Evolutionary conservation across 768 basidiomycete species (phyloP).

Genomic region (Serendipita sp.): DNA sequence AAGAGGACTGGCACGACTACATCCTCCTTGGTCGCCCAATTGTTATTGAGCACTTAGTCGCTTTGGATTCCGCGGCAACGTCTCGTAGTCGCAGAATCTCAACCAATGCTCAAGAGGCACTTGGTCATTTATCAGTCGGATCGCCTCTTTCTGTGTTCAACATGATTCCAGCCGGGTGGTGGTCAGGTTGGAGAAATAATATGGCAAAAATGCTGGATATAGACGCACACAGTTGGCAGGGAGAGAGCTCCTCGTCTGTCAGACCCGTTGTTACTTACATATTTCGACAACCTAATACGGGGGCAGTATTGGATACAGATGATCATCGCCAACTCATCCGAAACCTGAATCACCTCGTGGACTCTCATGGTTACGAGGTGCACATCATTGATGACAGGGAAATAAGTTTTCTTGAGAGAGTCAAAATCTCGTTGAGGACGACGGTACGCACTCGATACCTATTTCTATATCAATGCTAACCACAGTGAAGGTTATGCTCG

Average conservation of each 20-base stretch:
- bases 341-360: background rate
- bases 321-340: background rate
- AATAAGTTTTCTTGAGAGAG: background rate
- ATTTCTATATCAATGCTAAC: background rate
- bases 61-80: background rate
- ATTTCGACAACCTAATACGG: background rate
- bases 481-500: background rate
- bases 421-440: background rate
- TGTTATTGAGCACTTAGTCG: background rate
- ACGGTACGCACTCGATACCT: background rate
- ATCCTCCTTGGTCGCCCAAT: background rate
- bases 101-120: background rate
- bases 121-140: background rate
- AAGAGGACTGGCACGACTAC: constrained; percentile 4
- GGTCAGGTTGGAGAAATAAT: background rate
- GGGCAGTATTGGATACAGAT: background rate
- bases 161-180: background rate
- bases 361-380: background rate
- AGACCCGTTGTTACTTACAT: background rate
- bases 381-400: background rate
- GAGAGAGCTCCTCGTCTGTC: background rate
- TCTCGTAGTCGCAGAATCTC: background rate
- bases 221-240: background rate
- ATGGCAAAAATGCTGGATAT: background rate
- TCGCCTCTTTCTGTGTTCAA: background rate